These are phyloP conservation scores for Penicillium sp. DNA, from an alignment of 2,329 filamentous ascomycete species.

Conservation along the genomic window DNA sequence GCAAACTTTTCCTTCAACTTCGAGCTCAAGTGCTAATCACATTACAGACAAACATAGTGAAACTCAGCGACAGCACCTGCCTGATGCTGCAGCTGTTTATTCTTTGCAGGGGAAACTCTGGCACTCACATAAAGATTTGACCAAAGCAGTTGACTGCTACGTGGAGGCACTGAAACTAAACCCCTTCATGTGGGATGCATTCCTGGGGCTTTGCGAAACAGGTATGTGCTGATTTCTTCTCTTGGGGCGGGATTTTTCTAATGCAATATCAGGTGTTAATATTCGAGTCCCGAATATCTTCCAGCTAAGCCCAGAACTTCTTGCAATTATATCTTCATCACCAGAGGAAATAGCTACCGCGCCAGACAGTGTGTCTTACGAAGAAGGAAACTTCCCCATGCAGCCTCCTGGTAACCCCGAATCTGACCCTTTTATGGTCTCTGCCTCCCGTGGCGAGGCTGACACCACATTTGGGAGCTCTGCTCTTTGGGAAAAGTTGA, in stretches of 20 bases:
- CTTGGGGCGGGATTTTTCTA: constrained; percentile 13
- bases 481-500: constrained; percentile 51
- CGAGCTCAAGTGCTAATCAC: constrained; percentile 5
- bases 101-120: constrained; percentile 87
- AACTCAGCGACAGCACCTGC: constrained; percentile 68
- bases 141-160: constrained; percentile 81
- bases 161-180: constrained; percentile 86
- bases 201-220: constrained; percentile 80
- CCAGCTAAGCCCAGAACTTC: constrained; percentile 67
- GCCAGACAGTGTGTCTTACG: constrained; percentile 34
- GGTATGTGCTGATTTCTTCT: constrained; percentile 41
- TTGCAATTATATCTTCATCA: constrained; percentile 47
- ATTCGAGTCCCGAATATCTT: constrained; percentile 85
- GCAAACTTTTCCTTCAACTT: constrained; percentile 3
- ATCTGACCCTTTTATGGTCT: constrained; percentile 46
- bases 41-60: constrained; percentile 68
- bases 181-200: constrained; percentile 98
- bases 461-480: constrained; percentile 42
- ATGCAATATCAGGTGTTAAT: constrained; percentile 71
- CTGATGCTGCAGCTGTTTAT: constrained; percentile 80
- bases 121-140: constrained; percentile 73
- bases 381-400: constrained; percentile 38
- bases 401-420: constrained; percentile 40
- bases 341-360: constrained; percentile 31
- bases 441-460: constrained; percentile 36